phyloP scores from a whole-genome alignment of 73 alveolate genomes.

The Paramecium pentaurelia region DNA sequence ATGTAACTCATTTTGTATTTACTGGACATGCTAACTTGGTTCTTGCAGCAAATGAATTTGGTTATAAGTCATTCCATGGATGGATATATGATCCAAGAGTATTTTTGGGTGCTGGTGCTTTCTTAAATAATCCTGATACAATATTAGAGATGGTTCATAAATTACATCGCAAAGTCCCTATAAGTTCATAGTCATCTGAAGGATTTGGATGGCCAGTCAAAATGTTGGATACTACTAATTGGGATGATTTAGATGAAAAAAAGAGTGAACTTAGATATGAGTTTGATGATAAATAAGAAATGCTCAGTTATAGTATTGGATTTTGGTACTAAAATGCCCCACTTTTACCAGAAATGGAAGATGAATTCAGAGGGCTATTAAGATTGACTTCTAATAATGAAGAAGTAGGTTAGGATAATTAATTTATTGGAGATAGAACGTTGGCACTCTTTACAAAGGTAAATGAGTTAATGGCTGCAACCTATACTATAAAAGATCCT shows the following conservation, averaged over 20 bases:
- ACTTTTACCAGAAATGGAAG: constrained; percentile 26
- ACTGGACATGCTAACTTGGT: constrained; percentile 9
- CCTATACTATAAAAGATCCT: constrained; percentile 27
- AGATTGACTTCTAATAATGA: background rate
- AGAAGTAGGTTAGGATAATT: background rate
- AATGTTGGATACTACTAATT: background rate
- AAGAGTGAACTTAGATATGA: background rate
- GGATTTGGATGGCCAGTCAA: constrained; percentile 12
- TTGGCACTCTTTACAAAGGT: background rate
- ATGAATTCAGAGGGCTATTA: background rate
- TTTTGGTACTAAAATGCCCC: constrained; percentile 29
- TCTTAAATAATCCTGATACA: background rate
- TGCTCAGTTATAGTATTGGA: background rate
- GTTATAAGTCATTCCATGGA: constrained; percentile 36
- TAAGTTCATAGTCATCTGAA: background rate
- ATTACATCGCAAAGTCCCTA: constrained; percentile 15
- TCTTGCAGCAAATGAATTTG: background rate
- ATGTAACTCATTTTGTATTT: background rate
- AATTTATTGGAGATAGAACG: constrained; percentile 9
- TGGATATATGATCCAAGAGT: constrained; percentile 37
- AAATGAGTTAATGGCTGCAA: background rate
- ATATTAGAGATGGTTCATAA: background rate
- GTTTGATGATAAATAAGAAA: background rate
- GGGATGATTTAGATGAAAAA: background rate
- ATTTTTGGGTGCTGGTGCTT: background rate